Evolutionary conservation across 139 green algal genomes (phyloP).

Genomic region (Eudorina sp.): DNA sequence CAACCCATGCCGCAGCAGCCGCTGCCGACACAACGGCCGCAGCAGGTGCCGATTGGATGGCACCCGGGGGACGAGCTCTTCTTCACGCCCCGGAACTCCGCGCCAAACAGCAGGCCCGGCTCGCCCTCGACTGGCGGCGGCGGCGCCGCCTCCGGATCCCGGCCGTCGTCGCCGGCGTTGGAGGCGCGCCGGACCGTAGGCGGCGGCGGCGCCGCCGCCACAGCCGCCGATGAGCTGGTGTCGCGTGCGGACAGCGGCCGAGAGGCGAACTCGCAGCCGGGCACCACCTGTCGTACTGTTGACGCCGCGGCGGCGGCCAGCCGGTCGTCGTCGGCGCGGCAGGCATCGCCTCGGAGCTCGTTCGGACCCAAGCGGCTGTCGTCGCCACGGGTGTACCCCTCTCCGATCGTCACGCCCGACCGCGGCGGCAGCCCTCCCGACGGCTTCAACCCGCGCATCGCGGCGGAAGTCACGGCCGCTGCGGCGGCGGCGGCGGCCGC

Average conservation of each 20-base stretch:
- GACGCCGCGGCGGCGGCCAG: no score
- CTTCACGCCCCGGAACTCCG: no score
- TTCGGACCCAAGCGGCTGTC: not conserved
- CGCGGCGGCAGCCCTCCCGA: constrained; percentile 25
- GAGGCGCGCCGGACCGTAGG: not conserved
- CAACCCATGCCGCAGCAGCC: no score
- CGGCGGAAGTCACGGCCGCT: no score
- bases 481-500: not conserved
- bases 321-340: not conserved
- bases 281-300: no score
- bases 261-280: no score
- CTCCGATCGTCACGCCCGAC: not conserved
- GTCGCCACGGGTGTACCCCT: constrained; percentile 31
- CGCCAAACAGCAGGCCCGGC: no score
- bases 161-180: not conserved
- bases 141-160: not conserved
- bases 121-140: constrained; percentile 8
- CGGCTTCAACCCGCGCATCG: constrained; percentile 10
- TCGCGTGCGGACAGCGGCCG: no score
- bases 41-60: no score
- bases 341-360: not conserved
- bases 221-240: not conserved
- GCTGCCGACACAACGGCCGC: no score
- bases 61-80: no score
- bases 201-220: not conserved